Evolutionary conservation across 768 basidiomycete species (phyloP).

Genomic region (Favolaschia claudopus): DNA sequence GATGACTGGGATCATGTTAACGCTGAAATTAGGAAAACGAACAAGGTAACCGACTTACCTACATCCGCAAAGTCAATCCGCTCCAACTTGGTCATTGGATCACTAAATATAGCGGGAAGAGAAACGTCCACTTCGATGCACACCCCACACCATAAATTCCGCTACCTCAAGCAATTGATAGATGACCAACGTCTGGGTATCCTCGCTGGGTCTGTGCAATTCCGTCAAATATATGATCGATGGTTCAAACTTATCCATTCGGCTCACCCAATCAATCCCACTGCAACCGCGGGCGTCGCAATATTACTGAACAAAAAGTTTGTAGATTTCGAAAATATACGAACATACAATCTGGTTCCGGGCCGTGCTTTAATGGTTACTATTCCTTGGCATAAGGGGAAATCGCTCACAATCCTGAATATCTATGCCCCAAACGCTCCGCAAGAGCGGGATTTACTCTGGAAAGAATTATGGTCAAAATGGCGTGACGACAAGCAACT

Average conservation of each 20-base stretch:
- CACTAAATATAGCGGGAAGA: too few relatives aligned
- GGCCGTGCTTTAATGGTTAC: constrained; percentile 1
- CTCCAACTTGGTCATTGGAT: not conserved
- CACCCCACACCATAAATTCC: not conserved
- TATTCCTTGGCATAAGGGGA: constrained; percentile 6
- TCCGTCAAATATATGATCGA: not conserved
- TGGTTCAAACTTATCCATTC: not conserved
- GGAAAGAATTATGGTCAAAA: too few relatives aligned
- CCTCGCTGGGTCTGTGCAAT: not conserved
- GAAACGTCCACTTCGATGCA: not conserved
- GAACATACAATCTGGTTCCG: not conserved
- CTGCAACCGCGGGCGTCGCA: constrained; percentile 15
- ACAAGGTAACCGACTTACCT: too few relatives aligned
- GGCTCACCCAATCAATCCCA: not conserved
- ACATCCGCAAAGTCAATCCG: constrained; percentile 1
- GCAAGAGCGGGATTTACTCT: not conserved
- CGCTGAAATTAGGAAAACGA: too few relatives aligned
- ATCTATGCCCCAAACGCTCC: constrained; percentile 25
- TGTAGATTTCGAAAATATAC: not conserved
- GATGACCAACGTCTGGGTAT: not conserved
- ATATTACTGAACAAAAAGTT: constrained; percentile 20
- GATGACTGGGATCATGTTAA: too few relatives aligned
- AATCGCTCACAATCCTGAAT: constrained; percentile 9
- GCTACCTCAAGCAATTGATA: not conserved
- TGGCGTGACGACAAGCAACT: too few relatives aligned